Base-by-base conservation (phyloP, 177 flowering plant genomes). In the Vitis hybrid region DNA sequence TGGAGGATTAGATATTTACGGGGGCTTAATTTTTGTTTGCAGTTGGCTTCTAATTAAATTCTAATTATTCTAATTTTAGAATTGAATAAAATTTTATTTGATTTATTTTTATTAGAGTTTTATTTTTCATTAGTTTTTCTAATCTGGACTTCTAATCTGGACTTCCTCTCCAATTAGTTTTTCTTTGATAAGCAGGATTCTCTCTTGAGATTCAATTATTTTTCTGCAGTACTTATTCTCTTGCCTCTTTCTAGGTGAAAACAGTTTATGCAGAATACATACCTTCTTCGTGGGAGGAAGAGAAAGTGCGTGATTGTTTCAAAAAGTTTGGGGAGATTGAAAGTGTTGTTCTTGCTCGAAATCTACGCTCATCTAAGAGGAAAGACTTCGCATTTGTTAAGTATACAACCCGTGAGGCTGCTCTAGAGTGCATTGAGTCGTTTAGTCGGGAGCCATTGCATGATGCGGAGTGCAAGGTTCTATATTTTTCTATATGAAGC, bases 231-330 rank as follows among this genome's bases (percentile, higher is more conserved):
- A 5, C 53, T 53, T 53, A 48, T 63, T 62, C 12, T 11, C 29
- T 51, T 56, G 31, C 22, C 63, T 21, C 12, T 69, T 13, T 76
- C 59, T 56, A 83, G 86, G 84, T 83, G 18, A 83, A 79, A 74
- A 68, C 86, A 59, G 86, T 83, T 45, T 83, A 75, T 79, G 83
- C 77, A 18, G 84, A 81, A 60, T 78, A 71, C 56, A 11, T 83
- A 49, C 84, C 86, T 45, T 63, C 78, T 16, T 76, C 81, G 13
- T 83, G 86, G 86, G 80, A 77, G 55, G 86, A 81, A 72, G 78
- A 73, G n/a, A 77, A 83, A 69, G 75, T 79, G 53, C 75, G 55
- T 62, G 68, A 75, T 51, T 57, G 70, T 63, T 83, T 83, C 66
- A 69, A 72, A 56, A 75, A 70, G 68, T 83, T 77, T 72, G 86